These are phyloP conservation scores for Nothophoma quercina DNA, from an alignment of 2,329 filamentous ascomycete genomes.

Conservation along the genomic window DNA sequence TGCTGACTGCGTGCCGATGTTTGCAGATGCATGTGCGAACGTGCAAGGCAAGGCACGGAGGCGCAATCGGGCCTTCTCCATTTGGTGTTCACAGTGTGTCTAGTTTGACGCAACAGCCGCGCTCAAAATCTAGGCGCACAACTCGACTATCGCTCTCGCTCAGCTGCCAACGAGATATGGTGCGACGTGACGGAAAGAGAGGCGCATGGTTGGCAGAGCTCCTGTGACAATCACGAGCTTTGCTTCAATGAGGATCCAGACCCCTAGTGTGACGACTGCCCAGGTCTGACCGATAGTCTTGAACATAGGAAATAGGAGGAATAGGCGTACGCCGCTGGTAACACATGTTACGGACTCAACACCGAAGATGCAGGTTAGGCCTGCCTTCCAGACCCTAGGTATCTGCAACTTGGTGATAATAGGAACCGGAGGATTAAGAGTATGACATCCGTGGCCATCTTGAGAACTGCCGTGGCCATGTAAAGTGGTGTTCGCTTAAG, in stretches of 20 bases:
- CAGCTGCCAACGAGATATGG: conserved; percentile 26
- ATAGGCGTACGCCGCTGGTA: conserved; percentile 6
- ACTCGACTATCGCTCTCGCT: background rate
- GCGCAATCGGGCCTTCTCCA: background rate
- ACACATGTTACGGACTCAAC: conserved; percentile 25
- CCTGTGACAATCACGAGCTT: conserved; percentile 54
- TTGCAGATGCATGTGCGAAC: background rate
- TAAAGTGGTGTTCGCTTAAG: conserved; percentile 29
- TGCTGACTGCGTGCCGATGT: conserved; percentile 1
- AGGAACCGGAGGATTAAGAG: conserved; percentile 24
- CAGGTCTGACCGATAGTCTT: conserved; percentile 21
- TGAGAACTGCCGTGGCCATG: conserved; percentile 30
- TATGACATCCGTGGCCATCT: conserved; percentile 30
- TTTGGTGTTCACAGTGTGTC: too few relatives aligned
- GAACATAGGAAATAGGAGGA: conserved; percentile 10
- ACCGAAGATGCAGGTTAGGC: conserved; percentile 27
- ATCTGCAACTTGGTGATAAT: conserved; percentile 31
- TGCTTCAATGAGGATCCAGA: conserved; percentile 45
- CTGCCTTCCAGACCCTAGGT: conserved; percentile 23
- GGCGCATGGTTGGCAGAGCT: conserved; percentile 51
- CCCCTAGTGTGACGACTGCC: conserved; percentile 22
- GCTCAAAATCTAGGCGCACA: conserved; percentile 1
- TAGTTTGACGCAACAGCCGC: background rate
- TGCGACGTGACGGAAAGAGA: conserved; percentile 51
- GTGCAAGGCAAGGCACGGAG: background rate